Base-by-base conservation (phyloP, 192 early-diverging fungal genomes). In the Obelidium mucronatum region DNA sequence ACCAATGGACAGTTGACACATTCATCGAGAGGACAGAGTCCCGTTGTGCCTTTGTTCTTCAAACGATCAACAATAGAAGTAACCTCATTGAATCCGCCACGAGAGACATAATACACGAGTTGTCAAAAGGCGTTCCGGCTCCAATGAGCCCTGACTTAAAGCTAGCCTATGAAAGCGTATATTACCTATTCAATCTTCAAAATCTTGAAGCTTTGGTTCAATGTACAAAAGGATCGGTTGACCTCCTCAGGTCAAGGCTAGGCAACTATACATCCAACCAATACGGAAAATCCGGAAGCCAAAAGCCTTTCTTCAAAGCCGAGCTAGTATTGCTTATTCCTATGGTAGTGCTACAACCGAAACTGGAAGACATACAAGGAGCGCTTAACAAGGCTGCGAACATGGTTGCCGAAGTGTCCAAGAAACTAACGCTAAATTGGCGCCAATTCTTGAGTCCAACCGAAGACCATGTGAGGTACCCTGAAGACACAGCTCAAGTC, bases 401-500 rank as follows among this genome's bases (percentile, higher is more conserved):
- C 26, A 83, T 90, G 84, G 78, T 90, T 33, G 84, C 90, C 19
- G 89, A 90, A 31, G 86, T 90, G 19, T 79, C 86, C 13, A 90
- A 90, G 74, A 89, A 89, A 73, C 67, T 90, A 24, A 77, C 55
- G 1, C 63, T 87, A 17, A 89, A 83, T 73, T 90, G 89, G 89
- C 70, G 69, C 31, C 76, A 80, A 35, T 88, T 86, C 68, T 74
- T 88, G 53, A 69, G 79, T 44, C 53, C 79, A 6, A 80, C 78
- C 2, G 86, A 86, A 30, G 85, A 88, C 40, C 78, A 83, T 63
- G 80, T 79, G 8, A 82, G 80, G 2, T 80, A 75, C 15, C 84
- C 88, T 1, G 89, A 90, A 79, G 87, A 90, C 77, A 88, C 82
- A 30, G 78, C 87, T 11, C 89, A 90, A 77, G 86, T 90, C n/a